These are phyloP conservation scores for Bipolaris gigantea DNA, from an alignment of 2,329 filamentous ascomycete species.

Conservation along the genomic window DNA sequence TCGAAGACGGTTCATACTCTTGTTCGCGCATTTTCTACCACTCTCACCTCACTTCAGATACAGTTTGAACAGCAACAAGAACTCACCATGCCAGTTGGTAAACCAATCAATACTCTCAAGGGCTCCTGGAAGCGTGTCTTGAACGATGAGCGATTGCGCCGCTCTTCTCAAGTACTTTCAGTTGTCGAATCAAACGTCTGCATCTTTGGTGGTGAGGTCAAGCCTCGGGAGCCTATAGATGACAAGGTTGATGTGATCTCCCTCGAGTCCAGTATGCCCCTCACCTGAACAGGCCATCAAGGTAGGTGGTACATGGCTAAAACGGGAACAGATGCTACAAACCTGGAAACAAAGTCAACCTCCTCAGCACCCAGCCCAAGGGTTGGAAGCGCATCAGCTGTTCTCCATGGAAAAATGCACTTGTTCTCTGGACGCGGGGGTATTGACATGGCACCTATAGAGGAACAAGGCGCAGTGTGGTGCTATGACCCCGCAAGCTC, in stretches of 20 bases:
- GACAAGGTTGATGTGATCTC: conserved; percentile 70
- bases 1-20: not conserved
- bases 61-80: not conserved
- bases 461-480: conserved; percentile 77
- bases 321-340: conserved; percentile 49
- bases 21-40: not conserved
- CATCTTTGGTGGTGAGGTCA: conserved; percentile 77
- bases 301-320: conserved; percentile 25
- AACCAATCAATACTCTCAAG: conserved; percentile 31
- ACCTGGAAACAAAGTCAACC: conserved; percentile 28
- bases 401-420: conserved; percentile 72
- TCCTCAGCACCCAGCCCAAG: conserved; percentile 63
- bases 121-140: conserved; percentile 45
- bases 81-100: conserved; percentile 26
- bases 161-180: conserved; percentile 74
- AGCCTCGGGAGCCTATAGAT: conserved; percentile 68
- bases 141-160: conserved; percentile 54
- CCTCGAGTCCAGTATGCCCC: conserved; percentile 43
- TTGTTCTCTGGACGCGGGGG: conserved; percentile 79
- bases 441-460: conserved; percentile 67
- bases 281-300: conserved; percentile 18
- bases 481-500: conserved; percentile 67
- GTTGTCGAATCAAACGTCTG: conserved; percentile 61
- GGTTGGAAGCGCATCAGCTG: conserved; percentile 71
- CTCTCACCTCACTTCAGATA: too few relatives aligned